phyloP scores from a whole-genome alignment of 768 basidiomycete species.

The Pisolithus microcarpus region DNA sequence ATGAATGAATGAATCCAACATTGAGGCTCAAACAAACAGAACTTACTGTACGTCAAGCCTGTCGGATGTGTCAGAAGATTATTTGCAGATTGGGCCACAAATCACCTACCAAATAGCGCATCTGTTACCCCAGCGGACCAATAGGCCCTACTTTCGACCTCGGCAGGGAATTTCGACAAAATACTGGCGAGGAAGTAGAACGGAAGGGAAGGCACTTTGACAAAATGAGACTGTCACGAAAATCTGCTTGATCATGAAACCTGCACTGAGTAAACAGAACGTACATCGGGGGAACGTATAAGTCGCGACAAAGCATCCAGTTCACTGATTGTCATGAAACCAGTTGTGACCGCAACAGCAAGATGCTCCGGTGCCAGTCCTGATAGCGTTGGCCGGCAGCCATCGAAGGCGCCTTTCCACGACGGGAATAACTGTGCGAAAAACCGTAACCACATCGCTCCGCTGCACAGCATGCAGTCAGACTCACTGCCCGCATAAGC shows the following conservation, averaged over 20 bases:
- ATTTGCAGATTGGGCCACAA: neutral
- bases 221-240: slow-evolving; percentile 63
- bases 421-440: slow-evolving; percentile 62
- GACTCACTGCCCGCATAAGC: slow-evolving; percentile 68
- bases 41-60: slow-evolving; percentile 33
- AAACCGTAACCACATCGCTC: slow-evolving; percentile 1
- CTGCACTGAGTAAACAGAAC: slow-evolving; percentile 18
- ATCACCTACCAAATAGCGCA: slow-evolving; percentile 53
- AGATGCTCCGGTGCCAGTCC: slow-evolving; percentile 54
- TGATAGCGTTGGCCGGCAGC: slow-evolving; percentile 58
- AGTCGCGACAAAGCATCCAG: slow-evolving; percentile 60
- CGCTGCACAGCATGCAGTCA: neutral
- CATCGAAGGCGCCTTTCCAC: slow-evolving; percentile 73
- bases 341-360: slow-evolving; percentile 53
- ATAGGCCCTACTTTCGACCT: slow-evolving; percentile 69
- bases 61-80: slow-evolving; percentile 5
- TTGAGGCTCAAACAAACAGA: neutral
- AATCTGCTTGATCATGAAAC: slow-evolving; percentile 4
- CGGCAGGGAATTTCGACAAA: slow-evolving; percentile 70
- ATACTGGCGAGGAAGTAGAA: slow-evolving; percentile 74
- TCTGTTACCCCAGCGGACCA: slow-evolving; percentile 62
- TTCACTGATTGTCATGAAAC: slow-evolving; percentile 61
- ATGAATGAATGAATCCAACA: slow-evolving; percentile 18
- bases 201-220: slow-evolving; percentile 77
- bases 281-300: slow-evolving; percentile 70